phyloP scores from a whole-genome alignment of 768 basidiomycete genomes.

The Inosperma sp. region DNA sequence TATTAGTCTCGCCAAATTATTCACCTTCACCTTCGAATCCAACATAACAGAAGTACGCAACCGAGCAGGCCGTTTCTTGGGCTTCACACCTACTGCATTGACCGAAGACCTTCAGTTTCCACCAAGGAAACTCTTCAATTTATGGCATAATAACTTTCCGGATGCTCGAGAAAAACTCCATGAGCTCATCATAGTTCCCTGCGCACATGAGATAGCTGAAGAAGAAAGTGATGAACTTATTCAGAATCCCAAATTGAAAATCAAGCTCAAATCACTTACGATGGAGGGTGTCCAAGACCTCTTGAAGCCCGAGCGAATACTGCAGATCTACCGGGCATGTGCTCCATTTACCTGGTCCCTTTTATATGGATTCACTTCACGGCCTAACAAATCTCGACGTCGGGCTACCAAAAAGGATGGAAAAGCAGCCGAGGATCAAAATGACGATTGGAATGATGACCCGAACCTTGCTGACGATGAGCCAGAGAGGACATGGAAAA shows the following conservation, averaged over 20 bases:
- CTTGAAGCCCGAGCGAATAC: slow-evolving; percentile 1
- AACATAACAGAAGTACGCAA: slow-evolving; percentile 7
- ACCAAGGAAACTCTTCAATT: not conserved
- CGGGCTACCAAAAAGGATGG: slow-evolving; percentile 1
- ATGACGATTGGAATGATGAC: slow-evolving; percentile 12
- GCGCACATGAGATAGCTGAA: not conserved
- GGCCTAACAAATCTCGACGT: slow-evolving; percentile 17
- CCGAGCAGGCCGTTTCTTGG: slow-evolving; percentile 11
- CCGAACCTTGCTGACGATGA: slow-evolving; percentile 17
- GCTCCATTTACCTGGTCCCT: slow-evolving; percentile 17
- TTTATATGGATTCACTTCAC: slow-evolving; percentile 12
- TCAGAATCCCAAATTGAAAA: not conserved
- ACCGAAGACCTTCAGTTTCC: slow-evolving; percentile 3
- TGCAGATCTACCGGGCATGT: slow-evolving; percentile 1
- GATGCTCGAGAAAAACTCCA: not conserved
- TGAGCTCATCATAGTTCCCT: not conserved
- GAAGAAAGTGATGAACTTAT: slow-evolving; percentile 12
- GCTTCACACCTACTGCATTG: slow-evolving; percentile 3
- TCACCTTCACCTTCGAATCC: slow-evolving; percentile 14
- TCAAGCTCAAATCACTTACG: slow-evolving; percentile 8
- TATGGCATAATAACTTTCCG: slow-evolving; percentile 10
- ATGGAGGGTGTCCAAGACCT: not conserved
- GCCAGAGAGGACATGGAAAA: slow-evolving; percentile 5
- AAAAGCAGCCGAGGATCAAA: not conserved
- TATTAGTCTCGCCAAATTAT: slow-evolving; percentile 10